Conservation (phyloP, 495 filamentous ascomycete species). For the Penicillium crystallinum region DNA sequence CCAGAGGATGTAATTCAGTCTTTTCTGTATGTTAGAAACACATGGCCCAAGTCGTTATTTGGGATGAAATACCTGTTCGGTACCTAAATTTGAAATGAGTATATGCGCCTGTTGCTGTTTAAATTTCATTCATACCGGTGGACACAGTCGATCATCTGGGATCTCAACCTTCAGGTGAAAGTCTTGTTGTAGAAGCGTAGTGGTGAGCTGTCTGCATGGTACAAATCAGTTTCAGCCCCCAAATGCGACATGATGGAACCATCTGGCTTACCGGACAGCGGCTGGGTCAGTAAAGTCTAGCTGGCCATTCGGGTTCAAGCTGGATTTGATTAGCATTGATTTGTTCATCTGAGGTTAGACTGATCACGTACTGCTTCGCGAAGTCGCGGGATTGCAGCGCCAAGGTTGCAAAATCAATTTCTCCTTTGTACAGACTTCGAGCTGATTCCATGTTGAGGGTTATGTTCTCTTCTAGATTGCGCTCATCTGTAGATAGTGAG, state of each 20-base stretch:
- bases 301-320: constrained; percentile 56
- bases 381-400: constrained; percentile 55
- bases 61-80: constrained; percentile 52
- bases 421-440: constrained; percentile 52
- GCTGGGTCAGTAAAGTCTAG: constrained; percentile 80
- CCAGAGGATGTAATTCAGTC: constrained; percentile 88
- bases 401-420: constrained; percentile 57
- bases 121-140: constrained; percentile 55
- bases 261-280: constrained; percentile 55
- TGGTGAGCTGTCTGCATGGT: constrained; percentile 63
- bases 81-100: constrained; percentile 40
- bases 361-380: constrained; percentile 45
- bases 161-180: constrained; percentile 68
- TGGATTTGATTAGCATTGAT: constrained; percentile 16
- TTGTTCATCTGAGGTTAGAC: neutral
- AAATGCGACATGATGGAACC: neutral
- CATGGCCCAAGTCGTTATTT: neutral
- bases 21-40: constrained; percentile 15
- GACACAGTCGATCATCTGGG: constrained; percentile 76
- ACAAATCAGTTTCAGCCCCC: constrained; percentile 1
- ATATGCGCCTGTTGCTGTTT: neutral
- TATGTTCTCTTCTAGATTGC: neutral
- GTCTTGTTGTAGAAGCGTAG: constrained; percentile 67
- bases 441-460: constrained; percentile 23
- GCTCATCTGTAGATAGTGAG: neutral